Base-by-base conservation (phyloP, 495 filamentous ascomycete genomes). In the Melanomma pulvis-pyrius region DNA sequence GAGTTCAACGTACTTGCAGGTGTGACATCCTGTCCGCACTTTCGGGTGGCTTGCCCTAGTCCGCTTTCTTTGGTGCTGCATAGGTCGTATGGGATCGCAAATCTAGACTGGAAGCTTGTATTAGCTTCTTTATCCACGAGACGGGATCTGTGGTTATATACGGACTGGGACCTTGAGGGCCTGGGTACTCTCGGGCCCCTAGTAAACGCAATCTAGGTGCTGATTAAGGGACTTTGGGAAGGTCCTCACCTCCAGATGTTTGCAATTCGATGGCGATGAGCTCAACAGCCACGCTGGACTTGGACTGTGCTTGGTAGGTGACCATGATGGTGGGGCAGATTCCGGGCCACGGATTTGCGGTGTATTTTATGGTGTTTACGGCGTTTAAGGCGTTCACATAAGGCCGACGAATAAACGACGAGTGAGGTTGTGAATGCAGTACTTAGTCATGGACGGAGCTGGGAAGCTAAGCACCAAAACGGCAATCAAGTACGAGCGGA, bases 1-100 rank as follows among this genome's bases (percentile, higher is more conserved):
- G 29, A 21, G 30, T 6, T 21, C 15, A n/a, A 69, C 60, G 22
- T 69, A 69, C 67, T 64, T 69, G 67, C 67, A 69, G 17, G 67
- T 69, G 48, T 64, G 52, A 32, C 67, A 69, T 21, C 67, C 67
- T 1, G 67, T 69, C 19, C 60, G 46, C 24, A 60, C 60, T 26
- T 69, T 69, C 21, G 54, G 54, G 24, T 69, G 67, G 41, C 61
- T 69, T n/a, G 55, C 60, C 39, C 67, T 28, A n/a, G 62, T 65
- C 25, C 62, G 53, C 26, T 58, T 65, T 46, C 59, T 65, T 54
- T 65, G 50, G 6, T n/a, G n/a, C 53, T 59, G 41, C 44, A 50
- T 61, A 4, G 9, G 51, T 53, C 24, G 60, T 63, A 53, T 41
- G 26, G 2, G 1, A 49, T 9, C 49, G 8, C 44, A 21, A 24